Conservation (phyloP, 176 grass and related monocot genomes). For the Triticum monococcum region DNA sequence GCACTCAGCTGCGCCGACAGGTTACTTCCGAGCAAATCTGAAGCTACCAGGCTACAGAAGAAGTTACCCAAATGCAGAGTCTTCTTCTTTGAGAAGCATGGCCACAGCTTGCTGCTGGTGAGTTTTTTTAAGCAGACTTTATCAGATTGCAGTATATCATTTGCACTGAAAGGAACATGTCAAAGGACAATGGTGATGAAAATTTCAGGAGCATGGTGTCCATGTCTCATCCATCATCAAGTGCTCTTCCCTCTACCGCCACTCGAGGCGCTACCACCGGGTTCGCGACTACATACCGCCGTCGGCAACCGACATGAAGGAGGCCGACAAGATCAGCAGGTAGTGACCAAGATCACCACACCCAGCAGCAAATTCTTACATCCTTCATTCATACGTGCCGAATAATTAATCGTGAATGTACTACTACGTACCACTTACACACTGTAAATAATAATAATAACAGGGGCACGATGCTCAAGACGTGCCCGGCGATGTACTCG, state of each 20-base stretch:
- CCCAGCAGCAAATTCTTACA: not conserved
- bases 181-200: not conserved
- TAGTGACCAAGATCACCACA: constrained; percentile 11
- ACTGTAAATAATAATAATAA: not conserved
- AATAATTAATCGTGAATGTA: not conserved
- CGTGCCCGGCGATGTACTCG: constrained; percentile 62
- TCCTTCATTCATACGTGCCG: not conserved
- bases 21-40: constrained; percentile 67
- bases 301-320: constrained; percentile 45
- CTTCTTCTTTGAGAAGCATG: constrained; percentile 63
- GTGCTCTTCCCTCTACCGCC: constrained; percentile 51
- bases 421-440: not conserved
- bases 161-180: not conserved
- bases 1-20: constrained; percentile 50
- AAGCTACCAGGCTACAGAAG: constrained; percentile 61
- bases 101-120: constrained; percentile 70
- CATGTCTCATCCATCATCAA: constrained; percentile 71
- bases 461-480: constrained; percentile 46
- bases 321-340: constrained; percentile 49
- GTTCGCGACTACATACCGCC: constrained; percentile 64
- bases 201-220: constrained; percentile 60
- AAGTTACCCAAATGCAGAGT: constrained; percentile 48
- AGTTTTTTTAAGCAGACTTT: not conserved
- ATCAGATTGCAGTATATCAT: not conserved
- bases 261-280: constrained; percentile 41